Percentiles rank a stretch among this genome's conserved stretches.
These are phyloP conservation scores for Dichomitus squalens DNA, from an alignment of 1,284 basidiomycete species.

Conservation along the genomic window DNA sequence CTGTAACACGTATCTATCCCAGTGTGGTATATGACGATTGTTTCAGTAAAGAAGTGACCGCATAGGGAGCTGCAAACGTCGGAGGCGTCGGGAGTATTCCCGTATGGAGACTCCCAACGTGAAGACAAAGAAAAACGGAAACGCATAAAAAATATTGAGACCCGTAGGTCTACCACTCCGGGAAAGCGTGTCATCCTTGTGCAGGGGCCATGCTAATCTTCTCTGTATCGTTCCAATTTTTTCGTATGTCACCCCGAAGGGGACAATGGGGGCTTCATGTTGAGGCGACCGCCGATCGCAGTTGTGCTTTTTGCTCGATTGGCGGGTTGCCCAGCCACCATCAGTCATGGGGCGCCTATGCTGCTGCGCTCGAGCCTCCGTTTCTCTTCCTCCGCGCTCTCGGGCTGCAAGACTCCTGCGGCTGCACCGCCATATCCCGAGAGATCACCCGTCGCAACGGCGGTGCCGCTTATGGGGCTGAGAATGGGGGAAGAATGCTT, in stretches of 20 bases:
- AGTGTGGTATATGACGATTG: no score
- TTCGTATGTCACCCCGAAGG: conserved; percentile 19
- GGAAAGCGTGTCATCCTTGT: conserved; percentile 19
- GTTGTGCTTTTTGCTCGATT: conserved; percentile 7
- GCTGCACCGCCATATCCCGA: conserved; percentile 9
- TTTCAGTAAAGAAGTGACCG: no score
- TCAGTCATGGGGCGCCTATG: conserved; percentile 38
- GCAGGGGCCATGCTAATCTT: conserved; percentile 20
- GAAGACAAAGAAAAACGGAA: neutral
- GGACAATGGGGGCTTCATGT: neutral
- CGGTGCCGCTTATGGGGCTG: conserved; percentile 6
- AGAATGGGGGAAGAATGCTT: conserved; percentile 41
- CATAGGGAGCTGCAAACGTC: no score
- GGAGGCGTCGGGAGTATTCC: no score
- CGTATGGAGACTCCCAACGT: no score
- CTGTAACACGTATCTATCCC: no score
- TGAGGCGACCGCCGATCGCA: no score
- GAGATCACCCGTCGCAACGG: neutral
- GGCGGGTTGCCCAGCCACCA: no score
- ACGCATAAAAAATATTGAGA: conserved; percentile 16
- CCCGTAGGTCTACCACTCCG: conserved; percentile 19
- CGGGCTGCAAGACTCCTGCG: conserved; percentile 14
- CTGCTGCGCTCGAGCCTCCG: conserved; percentile 40
- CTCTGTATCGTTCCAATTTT: conserved; percentile 19
- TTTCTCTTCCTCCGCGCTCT: conserved; percentile 47